Base-by-base conservation (phyloP, 495 filamentous ascomycete genomes). In the Pseudevernia furfuracea region DNA sequence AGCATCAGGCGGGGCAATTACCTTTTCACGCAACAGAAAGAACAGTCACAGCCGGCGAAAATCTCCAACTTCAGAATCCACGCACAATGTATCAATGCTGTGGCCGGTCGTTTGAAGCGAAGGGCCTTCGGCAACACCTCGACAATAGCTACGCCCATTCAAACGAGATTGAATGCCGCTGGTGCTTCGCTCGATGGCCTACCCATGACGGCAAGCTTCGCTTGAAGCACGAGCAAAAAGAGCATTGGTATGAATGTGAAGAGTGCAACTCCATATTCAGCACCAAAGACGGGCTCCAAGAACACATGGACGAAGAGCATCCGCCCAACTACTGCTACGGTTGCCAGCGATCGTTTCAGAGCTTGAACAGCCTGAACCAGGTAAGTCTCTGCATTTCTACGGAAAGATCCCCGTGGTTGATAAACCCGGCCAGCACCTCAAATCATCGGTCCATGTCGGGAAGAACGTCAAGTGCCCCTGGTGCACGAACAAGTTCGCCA, bases 401-500 rank as follows among this genome's bases (percentile, higher is more conserved):
- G n/a, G 32, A 52, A 62, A 38, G 12, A 2, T n/a, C n/a, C n/a
- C n/a, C n/a, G n/a, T n/a, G n/a, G n/a, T n/a, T n/a, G n/a, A n/a
- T n/a, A n/a, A n/a, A n/a, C n/a, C n/a, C n/a, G n/a, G 17, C 19
- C 30, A 73, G 71, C 72, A 74, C 46, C 63, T 71, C 43, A 68
- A 70, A 55, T 74, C 72, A 30, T 57, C 64, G n/a, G 61, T 66
- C 36, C 72, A 74, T 60, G 59, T 65, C n/a, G 71, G 72, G 1
- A 62, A 61, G 34, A 66, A 62, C n/a, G 70, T 73, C 41, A 62
- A 69, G 57, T 74, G 72, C 38, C 71, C 71, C 14, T 72, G 63
- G 53, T 74, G 72, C 59, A 60, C 68, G 4, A 49, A 55, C 36
- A 60, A 37, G 34, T 74, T 67, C 60, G 46, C 63, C 23, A 74